Base-by-base conservation (phyloP, 805 yeast species). In the Wickerhamiella hasegawae region DNA sequence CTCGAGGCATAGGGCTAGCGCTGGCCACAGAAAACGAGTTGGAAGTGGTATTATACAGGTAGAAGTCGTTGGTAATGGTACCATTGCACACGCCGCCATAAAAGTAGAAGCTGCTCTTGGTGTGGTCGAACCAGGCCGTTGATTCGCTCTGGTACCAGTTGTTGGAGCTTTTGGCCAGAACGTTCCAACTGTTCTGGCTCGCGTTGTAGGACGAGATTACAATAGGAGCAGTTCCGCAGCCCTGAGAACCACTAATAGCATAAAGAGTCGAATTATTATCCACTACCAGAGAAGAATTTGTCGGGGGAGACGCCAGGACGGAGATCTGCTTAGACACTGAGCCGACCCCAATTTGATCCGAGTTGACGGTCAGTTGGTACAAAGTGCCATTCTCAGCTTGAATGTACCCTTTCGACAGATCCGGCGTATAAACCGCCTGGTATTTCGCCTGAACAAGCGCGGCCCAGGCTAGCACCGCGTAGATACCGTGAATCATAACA, bases 71-170 rank as follows among this genome's bases (percentile, higher is more conserved):
- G 15, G 43, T 41, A 23, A 48, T 41, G 16, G 32, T 20, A 20
- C 36, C 40, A n/a, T 40, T 27, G 35, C 58, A 52, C 18, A 27
- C 32, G 5, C 58, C 59, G 19, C 59, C 59, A 23, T 46, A 54
- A 4, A 51, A 33, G 34, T 52, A 53, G 20, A 53, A 40, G 10
- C 36, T 33, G 26, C 47, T 45, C 28, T 28, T 26, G 26, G 31
- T 21, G 3, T 36, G 41, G 31, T 44, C 51, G 29, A 33, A 39
- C 57, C 57, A 54, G 6, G 42, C 45, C 3, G 51, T 41, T 25
- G 52, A 40, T 25, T 40, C 40, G 11, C 39, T 42, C 14, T 38
- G 36, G 32, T 37, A 41, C 52, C 52, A 52, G 15, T 36, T 34
- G 23, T 40, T 42, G 22, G 39, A 15, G 9, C 51, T 43, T 18